Percentiles rank a stretch among this genome's conserved stretches.
Evolutionary conservation across 2,329 filamentous ascomycete genomes (phyloP).

Genomic region (Exophiala bonariae): DNA sequence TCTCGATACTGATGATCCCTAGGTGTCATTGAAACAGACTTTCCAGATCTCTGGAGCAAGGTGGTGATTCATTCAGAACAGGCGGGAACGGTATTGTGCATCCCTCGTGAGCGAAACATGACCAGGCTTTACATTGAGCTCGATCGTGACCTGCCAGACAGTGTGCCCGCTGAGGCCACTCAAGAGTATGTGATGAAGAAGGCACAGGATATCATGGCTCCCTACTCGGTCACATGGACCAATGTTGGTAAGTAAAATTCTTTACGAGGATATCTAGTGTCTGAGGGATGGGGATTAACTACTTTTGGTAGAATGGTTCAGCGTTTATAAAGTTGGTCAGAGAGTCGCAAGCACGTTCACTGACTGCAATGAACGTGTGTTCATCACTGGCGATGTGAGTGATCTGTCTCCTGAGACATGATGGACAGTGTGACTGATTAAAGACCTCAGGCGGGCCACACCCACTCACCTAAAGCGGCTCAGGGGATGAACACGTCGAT

Average conservation of each 20-base stretch:
- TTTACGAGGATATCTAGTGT: not conserved
- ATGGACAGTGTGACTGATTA: not conserved
- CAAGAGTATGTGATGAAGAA: slow-evolving; percentile 69
- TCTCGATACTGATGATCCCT: slow-evolving; percentile 4
- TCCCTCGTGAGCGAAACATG: slow-evolving; percentile 71
- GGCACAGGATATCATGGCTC: slow-evolving; percentile 44
- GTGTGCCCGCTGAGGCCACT: slow-evolving; percentile 36
- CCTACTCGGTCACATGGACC: slow-evolving; percentile 47
- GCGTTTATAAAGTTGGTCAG: slow-evolving; percentile 52
- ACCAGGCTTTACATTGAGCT: slow-evolving; percentile 60
- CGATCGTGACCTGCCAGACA: slow-evolving; percentile 31
- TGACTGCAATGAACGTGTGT: slow-evolving; percentile 42
- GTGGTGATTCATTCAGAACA: slow-evolving; percentile 67
- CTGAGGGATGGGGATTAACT: slow-evolving; percentile 1
- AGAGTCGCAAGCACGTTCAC: slow-evolving; percentile 48
- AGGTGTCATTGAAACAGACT: slow-evolving; percentile 62
- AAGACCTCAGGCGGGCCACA: slow-evolving; percentile 24
- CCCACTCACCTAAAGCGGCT: slow-evolving; percentile 60
- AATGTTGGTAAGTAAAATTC: slow-evolving; percentile 33
- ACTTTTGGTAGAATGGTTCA: slow-evolving; percentile 46
- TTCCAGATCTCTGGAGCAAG: slow-evolving; percentile 75
- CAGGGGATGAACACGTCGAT: slow-evolving; percentile 73
- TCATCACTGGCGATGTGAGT: slow-evolving; percentile 50
- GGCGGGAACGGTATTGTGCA: slow-evolving; percentile 70
- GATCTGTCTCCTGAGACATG: not conserved